Evolutionary conservation across 1,139 yeast genomes (phyloP), one percentile per base, ranked within the genome.

Genomic region (Saccharomyces pastorianus): DNA sequence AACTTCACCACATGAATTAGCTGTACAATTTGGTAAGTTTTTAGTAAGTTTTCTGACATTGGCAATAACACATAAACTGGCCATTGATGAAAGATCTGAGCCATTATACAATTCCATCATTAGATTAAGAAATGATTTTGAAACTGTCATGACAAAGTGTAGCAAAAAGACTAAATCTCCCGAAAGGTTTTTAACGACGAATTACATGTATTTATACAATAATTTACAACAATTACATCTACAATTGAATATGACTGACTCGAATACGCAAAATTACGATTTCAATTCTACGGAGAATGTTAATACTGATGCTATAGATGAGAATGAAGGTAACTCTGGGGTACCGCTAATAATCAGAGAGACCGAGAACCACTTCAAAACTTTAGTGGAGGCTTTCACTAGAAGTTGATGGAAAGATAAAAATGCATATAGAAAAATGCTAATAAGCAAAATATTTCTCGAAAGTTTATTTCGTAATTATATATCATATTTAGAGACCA

Each of bases 1-100:
- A n/a, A 75, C 63, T 65, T 74, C 68, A 49, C 93, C 83, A 62
- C 90, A 73, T 75, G 88, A 67, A 59, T 72, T 89, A 26, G 88
- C 98, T 0, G 91, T 88, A 61, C 88, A 87, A 55, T 87, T 89
- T 71, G 84, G 95, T 1, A 84, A 82, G 56, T 79, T 86, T 54
- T 64, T 91, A 13, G 79, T 83, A 62, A 95, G 95, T 2, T 71
- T 93, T 29, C 73, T 90, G 54, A 82, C 82, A 51, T 72, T 91
- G 28, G 77, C 85, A 4, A 59, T 63, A 17, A 61, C 66, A 8
- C 68, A 68, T 38, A 63, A 63, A 31, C 63, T 59, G n/a, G 65
- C 63, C 14, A 61, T 66, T 7, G 71, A 70, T 52, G 68, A 70
- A 28, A 61, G 69, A 4, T 71, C 76, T 14, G 98, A 90, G 63